These are phyloP conservation scores for Fraxinus pennsylvanica DNA, from an alignment of 257 asterid species.

Conservation along the genomic window DNA sequence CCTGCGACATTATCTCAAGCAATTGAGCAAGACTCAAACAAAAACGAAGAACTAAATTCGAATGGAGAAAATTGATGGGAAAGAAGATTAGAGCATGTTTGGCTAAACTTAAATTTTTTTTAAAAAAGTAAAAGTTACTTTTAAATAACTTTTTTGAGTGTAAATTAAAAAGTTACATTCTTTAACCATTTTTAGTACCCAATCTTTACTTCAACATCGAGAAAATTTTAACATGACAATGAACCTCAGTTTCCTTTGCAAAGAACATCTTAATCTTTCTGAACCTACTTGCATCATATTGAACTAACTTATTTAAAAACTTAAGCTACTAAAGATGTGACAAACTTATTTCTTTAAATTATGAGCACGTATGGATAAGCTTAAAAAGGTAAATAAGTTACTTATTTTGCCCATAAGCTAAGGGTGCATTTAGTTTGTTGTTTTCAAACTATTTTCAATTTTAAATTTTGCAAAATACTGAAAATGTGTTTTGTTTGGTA, in stretches of 20 bases:
- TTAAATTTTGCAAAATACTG: too few species aligned
- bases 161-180: not conserved
- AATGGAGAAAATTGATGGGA: not conserved
- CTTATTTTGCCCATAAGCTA: too few species aligned
- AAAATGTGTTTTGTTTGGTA: too few species aligned
- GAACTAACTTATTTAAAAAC: too few species aligned
- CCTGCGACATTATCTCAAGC: constrained; percentile 14
- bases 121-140: not conserved
- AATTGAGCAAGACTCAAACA: not conserved
- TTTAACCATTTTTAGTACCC: not conserved
- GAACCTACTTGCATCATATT: not conserved
- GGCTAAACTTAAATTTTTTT: too few species aligned
- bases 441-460: too few species aligned
- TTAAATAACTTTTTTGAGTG: not conserved
- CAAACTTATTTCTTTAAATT: too few species aligned
- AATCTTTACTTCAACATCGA: not conserved
- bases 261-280: not conserved
- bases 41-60: not conserved
- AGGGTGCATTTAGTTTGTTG: too few species aligned
- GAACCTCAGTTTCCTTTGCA: not conserved
- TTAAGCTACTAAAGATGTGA: too few species aligned
- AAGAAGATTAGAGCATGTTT: not conserved
- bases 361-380: not conserved
- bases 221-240: too few species aligned
- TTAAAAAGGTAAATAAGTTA: too few species aligned